Evolutionary conservation across 2,329 filamentous ascomycete species (phyloP), one percentile per base, ranked within the genome.

Genomic region (Fusarium aywerte): DNA sequence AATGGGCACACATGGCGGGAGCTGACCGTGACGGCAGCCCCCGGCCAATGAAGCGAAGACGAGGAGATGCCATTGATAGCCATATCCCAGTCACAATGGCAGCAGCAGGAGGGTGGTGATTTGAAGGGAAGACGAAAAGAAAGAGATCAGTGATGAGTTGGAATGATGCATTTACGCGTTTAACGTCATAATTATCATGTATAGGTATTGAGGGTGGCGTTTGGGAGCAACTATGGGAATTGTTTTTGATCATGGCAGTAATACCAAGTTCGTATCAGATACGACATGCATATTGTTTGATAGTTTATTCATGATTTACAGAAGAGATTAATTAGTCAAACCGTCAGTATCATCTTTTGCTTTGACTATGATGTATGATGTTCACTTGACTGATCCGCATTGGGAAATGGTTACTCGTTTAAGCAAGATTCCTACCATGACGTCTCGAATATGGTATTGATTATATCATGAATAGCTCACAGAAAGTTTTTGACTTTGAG

Each of bases 31-130:
- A 74, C 4, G 75, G 69, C 15, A 80, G 78, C 65, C 78, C 78
- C 3, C 62, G 78, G 42, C 74, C 77, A 20, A 73, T 75, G 65
- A 80, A 80, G 77, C 74, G 78, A 60, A 73, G 78, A 42, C 73
- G 78, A 56, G 74, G 68, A 21, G 77, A 77, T 21, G 70, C 64
- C 15, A 69, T 79, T 23, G 76, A 76, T 42, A 68, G 69, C 39
- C 74, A 76, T 51, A 73, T 77, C 49, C 73, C 77, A 40, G 73
- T 77, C 27, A 74, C 76, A 49, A 72, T 73, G 45, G 60, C 71
- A 9, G 66, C 71, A 31, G 64, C 71, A 31, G 68, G 75, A 61
- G 75, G 66, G 47, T 78, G 76, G 76, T 78, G 65, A 69, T 29
- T 3, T n/a, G n/a, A n/a, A n/a, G 20, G 39, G 29, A 4, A 59